A percentile compares a stretch with the other conserved stretches of the same genome.
Conservation (phyloP, 495 filamentous ascomycete species). For the Halenospora varia region DNA sequence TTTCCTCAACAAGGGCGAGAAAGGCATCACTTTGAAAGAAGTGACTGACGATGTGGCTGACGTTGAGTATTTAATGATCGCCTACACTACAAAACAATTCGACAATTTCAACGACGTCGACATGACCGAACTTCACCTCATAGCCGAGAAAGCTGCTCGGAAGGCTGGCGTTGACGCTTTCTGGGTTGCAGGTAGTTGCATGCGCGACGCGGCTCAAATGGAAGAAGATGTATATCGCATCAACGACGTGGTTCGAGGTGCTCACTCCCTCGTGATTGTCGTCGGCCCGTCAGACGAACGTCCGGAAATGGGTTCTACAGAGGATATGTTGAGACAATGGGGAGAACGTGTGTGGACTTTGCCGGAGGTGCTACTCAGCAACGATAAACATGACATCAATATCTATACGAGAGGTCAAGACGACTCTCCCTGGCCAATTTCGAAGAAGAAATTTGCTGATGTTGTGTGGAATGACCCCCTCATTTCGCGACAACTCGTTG, state of each 20-base stretch:
- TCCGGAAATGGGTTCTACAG: background rate
- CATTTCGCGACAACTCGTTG: conserved; percentile 22
- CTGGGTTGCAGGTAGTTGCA: conserved; percentile 30
- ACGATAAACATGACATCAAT: conserved; percentile 15
- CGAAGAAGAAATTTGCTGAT: conserved; percentile 6
- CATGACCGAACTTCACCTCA: conserved; percentile 5
- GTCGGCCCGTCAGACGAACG: conserved; percentile 18
- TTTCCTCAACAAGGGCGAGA: background rate
- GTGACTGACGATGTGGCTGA: background rate
- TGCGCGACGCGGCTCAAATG: conserved; percentile 5
- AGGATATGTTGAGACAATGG: conserved; percentile 28
- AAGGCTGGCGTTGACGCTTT: conserved; percentile 26
- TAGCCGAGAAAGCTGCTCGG: conserved; percentile 26
- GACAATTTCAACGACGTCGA: conserved; percentile 12
- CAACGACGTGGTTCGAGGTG: conserved; percentile 36
- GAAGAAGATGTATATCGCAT: conserved; percentile 34
- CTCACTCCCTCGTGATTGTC: conserved; percentile 29
- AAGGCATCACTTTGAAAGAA: background rate
- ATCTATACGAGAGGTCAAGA: conserved; percentile 2
- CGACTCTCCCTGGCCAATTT: background rate
- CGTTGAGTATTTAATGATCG: conserved; percentile 19
- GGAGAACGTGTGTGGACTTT: conserved; percentile 45
- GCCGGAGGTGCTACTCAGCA: conserved; percentile 37
- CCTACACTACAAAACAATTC: conserved; percentile 5
- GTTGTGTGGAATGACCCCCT: conserved; percentile 4